Conservation (phyloP, 495 filamentous ascomycete genomes). For the Viridothelium virens region DNA sequence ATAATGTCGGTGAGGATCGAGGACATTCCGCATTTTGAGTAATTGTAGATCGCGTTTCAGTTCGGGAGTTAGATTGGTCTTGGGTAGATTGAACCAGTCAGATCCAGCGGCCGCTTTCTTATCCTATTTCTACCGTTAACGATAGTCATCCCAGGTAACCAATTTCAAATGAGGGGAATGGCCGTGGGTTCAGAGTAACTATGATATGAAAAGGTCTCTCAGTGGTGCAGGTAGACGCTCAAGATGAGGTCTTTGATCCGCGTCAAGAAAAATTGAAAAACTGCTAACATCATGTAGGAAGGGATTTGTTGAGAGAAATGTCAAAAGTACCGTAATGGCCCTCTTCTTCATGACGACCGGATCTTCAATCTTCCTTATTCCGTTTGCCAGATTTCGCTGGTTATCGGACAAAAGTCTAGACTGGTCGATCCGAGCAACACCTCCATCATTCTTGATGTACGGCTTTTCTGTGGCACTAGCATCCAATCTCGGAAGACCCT, state of each 20-base stretch:
- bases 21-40: slow-evolving; percentile 75
- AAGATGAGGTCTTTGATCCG: slow-evolving; percentile 65
- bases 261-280: slow-evolving; percentile 54
- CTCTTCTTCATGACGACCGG: slow-evolving; percentile 35
- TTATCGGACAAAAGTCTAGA: slow-evolving; percentile 39
- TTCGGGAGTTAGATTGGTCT: slow-evolving; percentile 72
- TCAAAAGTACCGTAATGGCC: slow-evolving; percentile 9
- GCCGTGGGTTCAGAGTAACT: slow-evolving; percentile 91
- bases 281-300: slow-evolving; percentile 61
- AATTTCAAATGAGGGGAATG: slow-evolving; percentile 17
- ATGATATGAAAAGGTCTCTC: slow-evolving; percentile 74
- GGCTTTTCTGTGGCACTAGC: slow-evolving; percentile 34
- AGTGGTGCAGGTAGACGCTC: slow-evolving; percentile 60
- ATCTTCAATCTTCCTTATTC: slow-evolving; percentile 41
- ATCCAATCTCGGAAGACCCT: slow-evolving; percentile 40
- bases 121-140: slow-evolving; percentile 37
- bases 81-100: slow-evolving; percentile 78
- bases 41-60: slow-evolving; percentile 82
- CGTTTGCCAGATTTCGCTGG: slow-evolving; percentile 40
- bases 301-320: slow-evolving; percentile 14
- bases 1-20: slow-evolving; percentile 86
- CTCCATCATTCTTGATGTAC: slow-evolving; percentile 44
- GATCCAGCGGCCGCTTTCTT: slow-evolving; percentile 55
- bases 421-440: slow-evolving; percentile 43
- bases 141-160: slow-evolving; percentile 10